Evolutionary conservation across 2,329 filamentous ascomycete genomes (phyloP), one percentile per base, ranked within the genome.

Genomic region (Beauveria rudraprayagi): DNA sequence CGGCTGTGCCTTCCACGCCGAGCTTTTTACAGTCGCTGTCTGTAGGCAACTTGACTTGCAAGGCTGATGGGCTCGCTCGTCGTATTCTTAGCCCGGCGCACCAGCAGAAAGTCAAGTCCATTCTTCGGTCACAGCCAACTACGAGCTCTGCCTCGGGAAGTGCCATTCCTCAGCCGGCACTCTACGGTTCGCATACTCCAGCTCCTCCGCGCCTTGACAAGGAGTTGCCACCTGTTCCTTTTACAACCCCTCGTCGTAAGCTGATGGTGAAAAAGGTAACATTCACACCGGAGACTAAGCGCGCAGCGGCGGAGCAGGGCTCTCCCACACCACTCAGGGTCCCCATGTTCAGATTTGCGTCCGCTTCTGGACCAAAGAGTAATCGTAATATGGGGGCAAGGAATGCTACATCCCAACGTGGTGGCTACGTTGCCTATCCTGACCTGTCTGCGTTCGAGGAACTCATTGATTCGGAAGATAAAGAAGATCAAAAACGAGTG

Each of bases 251-350:
- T 8, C 86, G 86, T 37, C 82, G 86, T 26, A 89, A 86, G 72
- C 70, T 78, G 43, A 72, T 17, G 6, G n/a, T 75, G 19, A 96
- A 95, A 76, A 87, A 84, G 61, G 90, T 96, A 41, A 86, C 89
- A 56, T 96, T 96, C 68, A 91, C 89, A 0, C 87, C 87, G 0
- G 86, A 85, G 63, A 86, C 87, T 41, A 82, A 90, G 64, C 75
- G 76, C 19, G 73, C 76, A 9, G 71, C 74, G 0, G 66, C 76
- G 54, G 65, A 69, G 0, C 78, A 82, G 62, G 75, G 79, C 61
- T 83, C 83, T 1, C 84, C 84, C 8, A 84, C 84, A 3, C 81
- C 83, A 4, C 69, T 81, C 65, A 84, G 85, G 67, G 76, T 77
- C 6, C 70, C 71, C 40, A 75, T 76, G 60, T 76, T 76, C 22